Percentiles rank a stretch among this genome's conserved stretches.
Conservation (phyloP, 805 yeast species). For the Teunomyces lycoperdinae region DNA sequence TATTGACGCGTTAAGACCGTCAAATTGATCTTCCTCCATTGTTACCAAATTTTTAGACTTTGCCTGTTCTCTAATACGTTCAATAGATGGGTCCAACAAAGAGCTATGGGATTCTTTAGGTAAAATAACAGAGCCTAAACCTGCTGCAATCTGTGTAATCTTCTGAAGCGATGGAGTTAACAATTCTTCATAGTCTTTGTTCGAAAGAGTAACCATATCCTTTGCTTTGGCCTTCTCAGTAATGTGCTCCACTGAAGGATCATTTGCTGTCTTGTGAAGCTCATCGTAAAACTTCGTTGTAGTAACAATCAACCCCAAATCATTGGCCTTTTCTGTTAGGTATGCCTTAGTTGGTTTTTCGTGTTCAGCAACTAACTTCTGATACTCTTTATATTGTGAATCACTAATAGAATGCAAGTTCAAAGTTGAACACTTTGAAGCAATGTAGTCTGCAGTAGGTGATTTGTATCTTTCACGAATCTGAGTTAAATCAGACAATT, state of each 20-base stretch:
- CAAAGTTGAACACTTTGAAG: slow-evolving; percentile 17
- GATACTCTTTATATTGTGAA: slow-evolving; percentile 11
- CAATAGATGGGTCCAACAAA: slow-evolving; percentile 21
- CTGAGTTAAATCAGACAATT: slow-evolving; percentile 15
- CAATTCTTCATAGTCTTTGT: slow-evolving; percentile 2
- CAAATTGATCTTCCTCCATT: slow-evolving; percentile 11
- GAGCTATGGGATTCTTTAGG: slow-evolving; percentile 1
- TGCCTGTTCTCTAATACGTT: slow-evolving; percentile 33
- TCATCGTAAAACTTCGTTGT: slow-evolving; percentile 30
- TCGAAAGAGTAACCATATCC: slow-evolving; percentile 8
- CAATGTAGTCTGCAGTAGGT: slow-evolving; percentile 26
- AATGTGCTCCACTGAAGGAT: slow-evolving; percentile 24
- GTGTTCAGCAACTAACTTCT: slow-evolving; percentile 20
- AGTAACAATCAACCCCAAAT: slow-evolving; percentile 30
- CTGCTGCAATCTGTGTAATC: slow-evolving; percentile 12
- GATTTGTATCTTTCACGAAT: slow-evolving; percentile 9
- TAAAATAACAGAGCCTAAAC: slow-evolving; percentile 11
- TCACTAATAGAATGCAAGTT: slow-evolving; percentile 11
- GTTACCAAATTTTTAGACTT: slow-evolving; percentile 15
- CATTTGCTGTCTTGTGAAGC: slow-evolving; percentile 21
- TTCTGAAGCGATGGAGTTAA: slow-evolving; percentile 18
- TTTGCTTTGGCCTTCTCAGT: slow-evolving; percentile 17
- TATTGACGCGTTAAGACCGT: slow-evolving; percentile 7
- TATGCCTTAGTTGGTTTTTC: slow-evolving; percentile 34
- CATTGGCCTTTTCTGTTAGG: slow-evolving; percentile 33